Percentiles rank a stretch among this genome's conserved stretches.
These are phyloP conservation scores for Flaveria brownii DNA, from an alignment of 129 eudicot genomes.

Conservation along the genomic window DNA sequence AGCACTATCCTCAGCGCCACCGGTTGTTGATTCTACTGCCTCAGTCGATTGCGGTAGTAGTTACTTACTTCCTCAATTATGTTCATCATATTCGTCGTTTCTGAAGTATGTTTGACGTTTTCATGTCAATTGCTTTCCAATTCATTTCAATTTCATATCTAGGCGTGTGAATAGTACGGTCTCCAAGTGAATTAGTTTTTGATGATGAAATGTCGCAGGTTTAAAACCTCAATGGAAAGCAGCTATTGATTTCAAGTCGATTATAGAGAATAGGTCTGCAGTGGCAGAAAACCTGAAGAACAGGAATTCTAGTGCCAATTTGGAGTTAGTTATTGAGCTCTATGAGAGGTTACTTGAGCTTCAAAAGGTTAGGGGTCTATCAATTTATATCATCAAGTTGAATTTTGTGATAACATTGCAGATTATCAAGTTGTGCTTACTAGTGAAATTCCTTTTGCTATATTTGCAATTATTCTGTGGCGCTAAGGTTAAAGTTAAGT, in stretches of 20 bases:
- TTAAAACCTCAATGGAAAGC: conserved; percentile 88
- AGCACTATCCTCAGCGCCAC: conserved; percentile 39
- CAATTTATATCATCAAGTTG: background rate
- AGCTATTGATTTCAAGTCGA: conserved; percentile 90
- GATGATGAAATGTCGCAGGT: conserved; percentile 30
- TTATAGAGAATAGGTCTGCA: conserved; percentile 68
- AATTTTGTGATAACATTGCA: background rate
- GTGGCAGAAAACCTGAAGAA: conserved; percentile 67
- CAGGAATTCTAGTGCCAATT: conserved; percentile 73
- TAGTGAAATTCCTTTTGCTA: background rate
- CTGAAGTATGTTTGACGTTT: background rate
- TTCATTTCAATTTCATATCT: background rate
- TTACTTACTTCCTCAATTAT: conserved; percentile 7
- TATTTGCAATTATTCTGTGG: background rate
- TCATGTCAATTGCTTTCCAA: background rate
- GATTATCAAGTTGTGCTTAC: background rate
- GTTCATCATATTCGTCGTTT: background rate
- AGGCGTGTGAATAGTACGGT: background rate
- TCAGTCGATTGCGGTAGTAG: conserved; percentile 20
- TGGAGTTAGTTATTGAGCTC: conserved; percentile 74
- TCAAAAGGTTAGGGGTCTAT: conserved; percentile 77
- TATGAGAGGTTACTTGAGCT: conserved; percentile 57
- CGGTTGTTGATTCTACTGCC: conserved; percentile 29
- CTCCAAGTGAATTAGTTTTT: background rate
- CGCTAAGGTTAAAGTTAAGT: background rate